phyloP scores from a whole-genome alignment of 2,329 filamentous ascomycete genomes.

The Verticillium nubilum region DNA sequence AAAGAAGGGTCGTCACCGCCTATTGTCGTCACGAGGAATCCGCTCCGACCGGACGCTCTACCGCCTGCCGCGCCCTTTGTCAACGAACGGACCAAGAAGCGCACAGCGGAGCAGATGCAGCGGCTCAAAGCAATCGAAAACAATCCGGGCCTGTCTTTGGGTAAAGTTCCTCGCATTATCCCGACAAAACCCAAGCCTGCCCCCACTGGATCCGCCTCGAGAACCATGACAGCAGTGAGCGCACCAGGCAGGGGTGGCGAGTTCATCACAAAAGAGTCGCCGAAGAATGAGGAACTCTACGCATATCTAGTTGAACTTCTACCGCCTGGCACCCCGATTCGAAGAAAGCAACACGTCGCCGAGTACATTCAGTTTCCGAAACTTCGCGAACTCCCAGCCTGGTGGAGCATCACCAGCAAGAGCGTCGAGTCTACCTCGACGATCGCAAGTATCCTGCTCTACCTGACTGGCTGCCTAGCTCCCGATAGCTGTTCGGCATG shows the following conservation, averaged over 20 bases:
- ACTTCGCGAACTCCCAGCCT: neutral
- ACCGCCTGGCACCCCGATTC: neutral
- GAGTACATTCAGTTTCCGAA: neutral
- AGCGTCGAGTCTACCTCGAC: neutral
- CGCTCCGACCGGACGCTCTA: conserved; percentile 12
- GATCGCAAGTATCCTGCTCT: neutral
- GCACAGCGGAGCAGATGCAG: neutral
- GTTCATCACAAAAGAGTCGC: neutral
- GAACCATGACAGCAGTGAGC: neutral
- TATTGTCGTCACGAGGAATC: conserved; percentile 19
- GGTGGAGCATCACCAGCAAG: neutral
- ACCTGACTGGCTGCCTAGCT: neutral
- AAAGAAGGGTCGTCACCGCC: conserved; percentile 1
- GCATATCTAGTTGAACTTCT: neutral
- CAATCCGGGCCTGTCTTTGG: neutral
- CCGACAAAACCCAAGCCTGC: neutral
- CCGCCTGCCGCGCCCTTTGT: conserved; percentile 10
- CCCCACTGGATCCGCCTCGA: neutral
- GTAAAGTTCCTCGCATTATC: neutral
- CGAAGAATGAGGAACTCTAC: neutral
- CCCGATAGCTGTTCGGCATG: neutral
- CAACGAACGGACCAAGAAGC: neutral
- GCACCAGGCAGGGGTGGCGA: neutral
- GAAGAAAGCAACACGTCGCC: neutral
- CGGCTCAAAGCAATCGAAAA: neutral